Conservation (phyloP, 345 rosid species). For the Geranium brycei region DNA sequence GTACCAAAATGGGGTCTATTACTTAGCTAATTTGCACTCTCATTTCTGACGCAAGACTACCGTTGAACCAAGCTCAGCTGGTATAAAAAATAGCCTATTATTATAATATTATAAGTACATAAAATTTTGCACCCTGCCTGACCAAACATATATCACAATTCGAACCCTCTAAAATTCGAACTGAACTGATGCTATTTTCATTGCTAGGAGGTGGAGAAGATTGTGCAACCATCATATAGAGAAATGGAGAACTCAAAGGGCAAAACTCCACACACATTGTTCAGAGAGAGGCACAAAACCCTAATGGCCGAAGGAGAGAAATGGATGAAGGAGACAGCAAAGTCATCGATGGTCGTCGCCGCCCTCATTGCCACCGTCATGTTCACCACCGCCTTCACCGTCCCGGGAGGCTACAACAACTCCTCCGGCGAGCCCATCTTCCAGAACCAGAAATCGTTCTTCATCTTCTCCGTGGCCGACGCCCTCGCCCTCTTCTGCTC, state of each 20-base stretch:
- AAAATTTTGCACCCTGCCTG: no score
- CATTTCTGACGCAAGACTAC: no score
- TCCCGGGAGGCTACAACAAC: constrained; percentile 26
- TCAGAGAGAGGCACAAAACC: constrained; percentile 10
- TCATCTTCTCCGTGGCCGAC: constrained; percentile 16
- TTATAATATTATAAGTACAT: no score
- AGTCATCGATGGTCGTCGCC: constrained; percentile 29
- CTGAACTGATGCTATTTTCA: neutral
- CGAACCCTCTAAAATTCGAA: neutral
- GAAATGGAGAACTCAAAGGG: constrained; percentile 3
- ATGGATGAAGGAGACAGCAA: constrained; percentile 36
- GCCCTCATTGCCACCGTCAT: constrained; percentile 34
- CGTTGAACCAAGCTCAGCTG: no score
- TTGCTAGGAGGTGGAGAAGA: constrained; percentile 12
- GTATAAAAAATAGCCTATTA: no score
- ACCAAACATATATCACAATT: no score
- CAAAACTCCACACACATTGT: constrained; percentile 12
- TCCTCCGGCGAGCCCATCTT: constrained; percentile 16
- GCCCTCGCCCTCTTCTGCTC: constrained; percentile 23
- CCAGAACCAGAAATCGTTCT: constrained; percentile 6
- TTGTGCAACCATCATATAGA: constrained; percentile 2
- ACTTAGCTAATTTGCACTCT: no score
- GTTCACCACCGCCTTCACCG: constrained; percentile 30
- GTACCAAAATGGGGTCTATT: no score
- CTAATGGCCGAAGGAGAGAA: constrained; percentile 19